Evolutionary conservation across 257 asterid genomes (phyloP), one percentile per base, ranked within the genome.

Genomic region (Solanum peruvianum): DNA sequence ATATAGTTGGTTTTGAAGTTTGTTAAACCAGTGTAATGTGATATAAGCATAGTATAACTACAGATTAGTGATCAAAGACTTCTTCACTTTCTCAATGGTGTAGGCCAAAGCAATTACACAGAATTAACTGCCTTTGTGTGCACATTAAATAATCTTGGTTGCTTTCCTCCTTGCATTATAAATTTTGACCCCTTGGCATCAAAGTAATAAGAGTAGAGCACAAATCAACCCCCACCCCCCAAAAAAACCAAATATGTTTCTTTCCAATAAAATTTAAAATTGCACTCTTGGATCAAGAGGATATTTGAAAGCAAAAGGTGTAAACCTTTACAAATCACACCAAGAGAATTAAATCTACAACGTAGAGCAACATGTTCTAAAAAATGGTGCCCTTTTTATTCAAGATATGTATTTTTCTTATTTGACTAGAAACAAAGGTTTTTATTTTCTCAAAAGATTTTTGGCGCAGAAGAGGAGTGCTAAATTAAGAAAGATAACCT

Each of bases 401-500:
- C 44, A 49, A 18, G 84, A 27, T 27, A 5, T 18, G 9, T 45
- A 10, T 18, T 49, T 80, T 80, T 29, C 85, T 47, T 80, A 47
- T 29, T 31, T 29, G 29, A 80, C 67, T 18, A 80, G 29, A 80
- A 80, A 80, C 69, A 47, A 18, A 80, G 29, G 29, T 18, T 47
- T 80, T 29, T 80, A 49, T 47, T 29, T 78, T 45, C 84, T 27
- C 37, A 15, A 78, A 15, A 16, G 64, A 78, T 27, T 27, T 39
- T 78, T 78, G 84, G 84, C 45, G 66, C 23, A n/a, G 10, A 47
- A 80, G 18, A 45, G n/a, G 41, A 47, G 85, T 47, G 20, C 9
- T 27, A 47, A 29, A 66, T 78, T 80, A 60, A 60, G 76, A 87
- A 29, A 44, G 56, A 83, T 91, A 97, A 97, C 99, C 99, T 97